Conservation (phyloP, 768 basidiomycete genomes). For the Butyriboletus loyo region DNA sequence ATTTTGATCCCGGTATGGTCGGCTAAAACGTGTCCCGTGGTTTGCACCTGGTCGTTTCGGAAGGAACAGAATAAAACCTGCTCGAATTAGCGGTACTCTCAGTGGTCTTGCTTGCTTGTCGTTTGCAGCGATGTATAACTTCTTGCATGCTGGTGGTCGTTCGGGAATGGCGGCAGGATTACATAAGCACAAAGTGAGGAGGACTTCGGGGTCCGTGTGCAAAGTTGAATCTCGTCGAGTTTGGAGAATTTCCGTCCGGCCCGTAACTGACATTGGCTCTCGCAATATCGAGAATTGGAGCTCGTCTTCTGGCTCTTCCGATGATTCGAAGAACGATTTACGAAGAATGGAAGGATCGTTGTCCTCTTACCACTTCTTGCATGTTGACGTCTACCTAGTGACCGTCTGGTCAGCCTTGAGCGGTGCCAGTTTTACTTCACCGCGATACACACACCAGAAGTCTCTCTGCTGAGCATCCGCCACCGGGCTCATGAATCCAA, state of each 20-base stretch:
- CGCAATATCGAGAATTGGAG: slow-evolving; percentile 16
- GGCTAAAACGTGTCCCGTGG: neutral
- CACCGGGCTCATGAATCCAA: slow-evolving; percentile 13
- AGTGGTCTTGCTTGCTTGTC: no score
- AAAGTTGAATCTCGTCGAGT: no score
- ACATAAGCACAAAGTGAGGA: slow-evolving; percentile 2
- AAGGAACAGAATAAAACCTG: no score
- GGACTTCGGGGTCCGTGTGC: neutral
- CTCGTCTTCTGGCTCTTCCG: slow-evolving; percentile 8
- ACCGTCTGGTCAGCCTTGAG: neutral
- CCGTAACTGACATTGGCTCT: slow-evolving; percentile 8
- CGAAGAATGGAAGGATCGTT: slow-evolving; percentile 21
- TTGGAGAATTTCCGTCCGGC: slow-evolving; percentile 3
- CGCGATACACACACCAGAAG: neutral
- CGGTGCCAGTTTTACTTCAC: neutral
- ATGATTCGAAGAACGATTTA: slow-evolving; percentile 19
- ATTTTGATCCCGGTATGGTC: neutral
- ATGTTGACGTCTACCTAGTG: slow-evolving; percentile 5
- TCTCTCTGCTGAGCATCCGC: slow-evolving; percentile 12
- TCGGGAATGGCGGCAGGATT: no score
- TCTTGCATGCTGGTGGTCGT: no score
- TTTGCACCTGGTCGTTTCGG: neutral
- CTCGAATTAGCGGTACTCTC: no score
- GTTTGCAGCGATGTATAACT: no score
- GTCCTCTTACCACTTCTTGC: neutral